These are phyloP conservation scores for Nitzschia palea DNA, from an alignment of 108 stramenopile genomes.

Conservation along the genomic window DNA sequence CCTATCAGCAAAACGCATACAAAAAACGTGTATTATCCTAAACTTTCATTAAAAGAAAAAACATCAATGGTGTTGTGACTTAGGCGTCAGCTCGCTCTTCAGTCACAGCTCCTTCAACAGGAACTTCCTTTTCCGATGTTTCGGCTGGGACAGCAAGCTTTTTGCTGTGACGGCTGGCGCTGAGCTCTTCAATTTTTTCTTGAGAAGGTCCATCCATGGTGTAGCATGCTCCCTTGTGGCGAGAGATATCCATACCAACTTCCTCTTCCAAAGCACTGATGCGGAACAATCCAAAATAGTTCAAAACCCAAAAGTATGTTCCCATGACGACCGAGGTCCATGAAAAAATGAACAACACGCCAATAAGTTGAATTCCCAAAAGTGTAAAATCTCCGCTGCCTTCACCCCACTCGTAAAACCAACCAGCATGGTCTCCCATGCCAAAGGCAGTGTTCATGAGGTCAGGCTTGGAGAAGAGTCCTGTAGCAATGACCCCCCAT, in stretches of 20 bases:
- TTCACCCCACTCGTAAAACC: constrained; percentile 57
- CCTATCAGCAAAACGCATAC: no score
- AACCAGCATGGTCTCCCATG: constrained; percentile 46
- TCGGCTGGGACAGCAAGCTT: not conserved
- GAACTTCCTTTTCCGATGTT: not conserved
- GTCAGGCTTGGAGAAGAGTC: constrained; percentile 61
- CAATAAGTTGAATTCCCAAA: constrained; percentile 61
- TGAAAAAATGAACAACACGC: constrained; percentile 63
- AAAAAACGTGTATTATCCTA: no score
- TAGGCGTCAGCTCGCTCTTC: not conserved
- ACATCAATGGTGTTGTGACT: no score
- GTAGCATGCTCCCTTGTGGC: constrained; percentile 75
- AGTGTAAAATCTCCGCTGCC: constrained; percentile 35
- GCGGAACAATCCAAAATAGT: constrained; percentile 65
- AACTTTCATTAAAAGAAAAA: no score
- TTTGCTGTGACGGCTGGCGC: constrained; percentile 6
- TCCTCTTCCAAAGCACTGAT: constrained; percentile 76
- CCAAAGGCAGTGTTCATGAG: constrained; percentile 37
- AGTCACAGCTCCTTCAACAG: not conserved
- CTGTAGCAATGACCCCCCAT: constrained; percentile 86
- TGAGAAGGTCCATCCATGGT: constrained; percentile 35
- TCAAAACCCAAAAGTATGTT: constrained; percentile 66
- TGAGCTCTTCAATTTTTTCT: constrained; percentile 36
- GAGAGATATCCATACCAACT: constrained; percentile 82
- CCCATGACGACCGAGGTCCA: constrained; percentile 63